Evolutionary conservation across 768 basidiomycete genomes (phyloP).

Genomic region (Lentinula sp.): DNA sequence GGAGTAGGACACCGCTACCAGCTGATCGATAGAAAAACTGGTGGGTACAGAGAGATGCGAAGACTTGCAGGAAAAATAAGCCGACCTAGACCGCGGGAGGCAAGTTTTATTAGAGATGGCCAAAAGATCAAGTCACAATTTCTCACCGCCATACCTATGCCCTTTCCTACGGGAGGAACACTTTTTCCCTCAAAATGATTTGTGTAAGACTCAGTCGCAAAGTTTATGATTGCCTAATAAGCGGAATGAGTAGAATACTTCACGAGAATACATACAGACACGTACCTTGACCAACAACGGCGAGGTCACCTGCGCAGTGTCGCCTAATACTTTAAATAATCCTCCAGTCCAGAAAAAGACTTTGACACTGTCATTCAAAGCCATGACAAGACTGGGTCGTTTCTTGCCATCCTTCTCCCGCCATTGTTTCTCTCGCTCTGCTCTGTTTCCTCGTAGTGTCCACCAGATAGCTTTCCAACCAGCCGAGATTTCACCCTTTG

Average conservation of each 20-base stretch:
- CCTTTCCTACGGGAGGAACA: conserved; percentile 40
- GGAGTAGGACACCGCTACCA: conserved; percentile 71
- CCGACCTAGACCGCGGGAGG: conserved; percentile 30
- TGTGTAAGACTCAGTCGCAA: conserved; percentile 55
- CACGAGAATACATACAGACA: neutral
- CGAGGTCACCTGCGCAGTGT: conserved; percentile 66
- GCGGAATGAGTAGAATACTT: neutral
- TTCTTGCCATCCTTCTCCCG: conserved; percentile 55
- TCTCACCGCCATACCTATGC: conserved; percentile 51
- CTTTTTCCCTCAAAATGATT: conserved; percentile 31
- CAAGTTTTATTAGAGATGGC: neutral
- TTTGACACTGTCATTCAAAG: conserved; percentile 72
- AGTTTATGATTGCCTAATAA: conserved; percentile 62
- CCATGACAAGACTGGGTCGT: conserved; percentile 55
- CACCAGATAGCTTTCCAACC: conserved; percentile 52
- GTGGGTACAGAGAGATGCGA: conserved; percentile 62
- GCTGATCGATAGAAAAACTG: conserved; percentile 81
- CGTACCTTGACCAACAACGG: conserved; percentile 76
- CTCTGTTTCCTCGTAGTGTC: conserved; percentile 46
- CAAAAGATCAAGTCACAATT: conserved; percentile 30
- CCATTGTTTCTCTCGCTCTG: conserved; percentile 58
- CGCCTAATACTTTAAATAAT: conserved; percentile 51
- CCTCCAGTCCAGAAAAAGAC: conserved; percentile 79
- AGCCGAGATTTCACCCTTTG: conserved; percentile 56
- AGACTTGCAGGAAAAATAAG: conserved; percentile 53